These are phyloP conservation scores for Penicillium sp. DNA, from an alignment of 2,329 filamentous ascomycete species.

Conservation along the genomic window DNA sequence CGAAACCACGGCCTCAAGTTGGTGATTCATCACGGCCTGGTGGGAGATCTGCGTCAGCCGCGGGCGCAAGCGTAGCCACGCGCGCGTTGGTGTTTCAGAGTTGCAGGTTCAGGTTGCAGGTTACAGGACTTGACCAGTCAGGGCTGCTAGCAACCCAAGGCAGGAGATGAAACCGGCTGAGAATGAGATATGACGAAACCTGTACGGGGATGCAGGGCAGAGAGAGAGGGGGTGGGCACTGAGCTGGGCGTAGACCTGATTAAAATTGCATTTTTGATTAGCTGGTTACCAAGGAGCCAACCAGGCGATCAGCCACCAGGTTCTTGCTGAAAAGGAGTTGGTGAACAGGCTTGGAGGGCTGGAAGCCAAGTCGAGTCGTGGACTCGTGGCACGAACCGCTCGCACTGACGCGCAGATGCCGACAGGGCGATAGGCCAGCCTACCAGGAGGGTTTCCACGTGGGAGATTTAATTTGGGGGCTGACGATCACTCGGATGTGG, in stretches of 20 bases:
- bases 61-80: neutral
- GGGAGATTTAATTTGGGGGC: neutral
- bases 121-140: neutral
- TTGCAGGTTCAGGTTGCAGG: neutral
- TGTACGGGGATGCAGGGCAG: neutral
- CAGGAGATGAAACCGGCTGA: neutral
- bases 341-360: too few species aligned
- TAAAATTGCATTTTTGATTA: neutral
- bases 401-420: neutral
- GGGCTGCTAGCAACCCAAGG: neutral
- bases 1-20: neutral
- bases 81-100: conserved; percentile 1
- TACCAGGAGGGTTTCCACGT: neutral
- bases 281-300: neutral
- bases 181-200: neutral
- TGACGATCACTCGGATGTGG: neutral
- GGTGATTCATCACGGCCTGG: neutral
- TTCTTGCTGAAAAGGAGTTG: too few species aligned
- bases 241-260: neutral
- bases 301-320: too few species aligned
- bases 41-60: neutral
- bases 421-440: too few species aligned
- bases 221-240: neutral
- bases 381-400: conserved; percentile 5
- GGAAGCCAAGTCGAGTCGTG: neutral